Conservation (phyloP, 2,329 filamentous ascomycete species). For the Fusarium fracticaudum region DNA sequence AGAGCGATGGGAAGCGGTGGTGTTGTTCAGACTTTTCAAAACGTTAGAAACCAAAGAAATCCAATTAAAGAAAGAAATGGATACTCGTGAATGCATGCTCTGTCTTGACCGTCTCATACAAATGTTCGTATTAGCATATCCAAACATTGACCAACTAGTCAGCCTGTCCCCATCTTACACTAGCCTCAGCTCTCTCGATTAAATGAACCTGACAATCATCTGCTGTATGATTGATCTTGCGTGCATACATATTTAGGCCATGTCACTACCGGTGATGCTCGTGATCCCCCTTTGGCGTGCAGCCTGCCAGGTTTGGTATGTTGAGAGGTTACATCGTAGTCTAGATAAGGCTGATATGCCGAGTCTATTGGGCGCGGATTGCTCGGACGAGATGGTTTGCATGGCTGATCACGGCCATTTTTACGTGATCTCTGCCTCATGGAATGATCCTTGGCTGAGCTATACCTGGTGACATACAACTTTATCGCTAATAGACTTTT, state of each 20-base stretch:
- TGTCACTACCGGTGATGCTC: not conserved
- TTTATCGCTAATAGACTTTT: not conserved
- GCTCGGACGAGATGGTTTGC: not conserved
- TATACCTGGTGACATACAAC: not conserved
- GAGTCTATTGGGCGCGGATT: conserved; percentile 1
- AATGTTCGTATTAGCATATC: not conserved
- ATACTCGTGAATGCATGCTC: conserved; percentile 10
- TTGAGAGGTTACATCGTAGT: conserved; percentile 2
- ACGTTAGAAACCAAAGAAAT: conserved; percentile 35
- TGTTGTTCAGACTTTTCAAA: conserved; percentile 37
- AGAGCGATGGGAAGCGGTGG: conserved; percentile 13
- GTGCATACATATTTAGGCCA: not conserved
- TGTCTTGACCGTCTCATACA: not conserved
- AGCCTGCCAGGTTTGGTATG: not conserved
- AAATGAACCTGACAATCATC: not conserved
- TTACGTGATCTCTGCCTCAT: not conserved
- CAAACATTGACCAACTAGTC: not conserved
- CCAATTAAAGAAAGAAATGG: conserved; percentile 28
- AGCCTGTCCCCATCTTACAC: not conserved
- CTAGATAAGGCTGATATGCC: conserved; percentile 36
- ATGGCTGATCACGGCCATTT: not conserved
- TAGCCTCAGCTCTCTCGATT: not conserved
- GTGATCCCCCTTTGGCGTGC: conserved; percentile 8
- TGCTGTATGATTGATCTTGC: not conserved
- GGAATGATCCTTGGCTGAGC: not conserved